A percentile compares a stretch with the other conserved stretches of the same genome.
These are phyloP conservation scores for Daldinia caldariorum DNA, from an alignment of 495 filamentous ascomycete species.

Conservation along the genomic window DNA sequence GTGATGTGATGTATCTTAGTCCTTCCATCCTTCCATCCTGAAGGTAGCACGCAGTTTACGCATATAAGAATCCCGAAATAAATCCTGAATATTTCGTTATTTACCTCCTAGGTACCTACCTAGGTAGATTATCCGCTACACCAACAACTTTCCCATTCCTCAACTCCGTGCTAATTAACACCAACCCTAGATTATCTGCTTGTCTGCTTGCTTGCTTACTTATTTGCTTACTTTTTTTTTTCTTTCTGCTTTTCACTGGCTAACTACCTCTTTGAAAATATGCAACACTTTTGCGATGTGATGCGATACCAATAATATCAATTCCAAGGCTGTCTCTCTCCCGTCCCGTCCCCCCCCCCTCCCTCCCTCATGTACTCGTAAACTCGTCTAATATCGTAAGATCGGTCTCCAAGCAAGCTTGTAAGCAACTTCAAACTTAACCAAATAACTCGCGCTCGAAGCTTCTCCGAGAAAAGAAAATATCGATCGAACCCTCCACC, in stretches of 20 bases:
- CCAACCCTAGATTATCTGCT: neutral
- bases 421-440: neutral
- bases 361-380: conserved; percentile 5
- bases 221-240: neutral
- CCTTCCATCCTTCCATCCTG: too few species aligned
- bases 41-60: too few species aligned
- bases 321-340: neutral
- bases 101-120: too few species aligned
- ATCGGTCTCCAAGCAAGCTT: neutral
- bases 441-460: neutral
- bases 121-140: neutral
- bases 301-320: neutral
- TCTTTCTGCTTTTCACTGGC: too few species aligned
- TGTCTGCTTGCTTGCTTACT: too few species aligned
- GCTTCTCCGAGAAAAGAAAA: neutral
- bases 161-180: neutral
- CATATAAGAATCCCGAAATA: neutral
- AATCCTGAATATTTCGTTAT: neutral
- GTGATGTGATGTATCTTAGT: neutral
- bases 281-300: neutral
- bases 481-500: too few species aligned
- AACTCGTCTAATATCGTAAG: conserved; percentile 10
- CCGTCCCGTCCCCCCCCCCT: too few species aligned
- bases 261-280: neutral
- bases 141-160: neutral